phyloP scores from a whole-genome alignment of 73 alveolate species.

The Tetrahymena malaccensis region DNA sequence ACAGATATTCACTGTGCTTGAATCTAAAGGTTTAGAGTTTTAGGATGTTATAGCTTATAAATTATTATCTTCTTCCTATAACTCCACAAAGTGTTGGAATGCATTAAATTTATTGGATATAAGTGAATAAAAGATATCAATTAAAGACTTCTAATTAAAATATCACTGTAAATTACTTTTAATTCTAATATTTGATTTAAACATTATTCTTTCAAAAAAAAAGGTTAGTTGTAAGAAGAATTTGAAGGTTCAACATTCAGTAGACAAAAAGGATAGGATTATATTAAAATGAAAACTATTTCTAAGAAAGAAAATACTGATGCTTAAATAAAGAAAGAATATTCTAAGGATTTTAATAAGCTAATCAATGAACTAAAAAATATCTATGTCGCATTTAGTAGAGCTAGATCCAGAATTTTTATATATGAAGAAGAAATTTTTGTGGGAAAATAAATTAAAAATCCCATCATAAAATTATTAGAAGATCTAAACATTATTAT shows the following conservation, averaged over 20 bases:
- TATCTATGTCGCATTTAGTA: not conserved
- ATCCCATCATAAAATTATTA: not conserved
- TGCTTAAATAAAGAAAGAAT: not conserved
- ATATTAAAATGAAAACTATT: not conserved
- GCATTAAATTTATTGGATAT: not conserved
- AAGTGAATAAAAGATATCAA: not conserved
- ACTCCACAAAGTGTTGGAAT: not conserved
- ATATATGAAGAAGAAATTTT: no score
- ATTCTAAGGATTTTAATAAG: not conserved
- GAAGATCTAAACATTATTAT: not conserved
- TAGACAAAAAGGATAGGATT: not conserved
- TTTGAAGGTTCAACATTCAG: not conserved
- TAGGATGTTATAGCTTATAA: not conserved
- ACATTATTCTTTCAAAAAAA: not conserved
- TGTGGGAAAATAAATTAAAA: no score
- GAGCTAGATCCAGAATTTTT: not conserved
- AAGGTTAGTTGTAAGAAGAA: no score
- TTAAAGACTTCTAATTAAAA: not conserved
- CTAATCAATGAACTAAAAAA: not conserved
- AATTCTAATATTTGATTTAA: not conserved
- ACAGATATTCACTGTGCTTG: not conserved
- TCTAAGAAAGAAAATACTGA: not conserved
- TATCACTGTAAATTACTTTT: not conserved
- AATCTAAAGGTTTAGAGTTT: not conserved
- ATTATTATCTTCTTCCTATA: not conserved